Base-by-base conservation (phyloP, 2,329 filamentous ascomycete species). In the Calycina herbarum region DNA sequence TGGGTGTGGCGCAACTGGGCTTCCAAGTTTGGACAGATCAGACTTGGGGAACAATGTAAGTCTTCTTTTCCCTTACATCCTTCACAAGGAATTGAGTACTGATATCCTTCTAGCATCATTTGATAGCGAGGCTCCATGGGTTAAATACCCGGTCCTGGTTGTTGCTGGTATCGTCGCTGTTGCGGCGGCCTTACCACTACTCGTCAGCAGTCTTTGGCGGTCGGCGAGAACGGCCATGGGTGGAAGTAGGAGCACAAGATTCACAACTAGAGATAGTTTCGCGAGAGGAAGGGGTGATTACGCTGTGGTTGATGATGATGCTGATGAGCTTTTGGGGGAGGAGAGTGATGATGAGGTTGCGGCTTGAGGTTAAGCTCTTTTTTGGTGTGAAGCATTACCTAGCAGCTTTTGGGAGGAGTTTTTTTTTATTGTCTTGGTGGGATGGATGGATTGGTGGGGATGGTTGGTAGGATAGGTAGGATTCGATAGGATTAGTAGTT, bases 271-370 rank as follows among this genome's bases (percentile, higher is more conserved):
- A 66, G 91, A 92, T 74, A 94, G 92, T 67, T 99, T 99, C 79
- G 91, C 93, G 5, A 86, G 93, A 64, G 90, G 92, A 0, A 86
- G 92, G 64, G 89, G 91, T n/a, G 92, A 97, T 77, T 98, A 98
- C 77, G 87, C 89, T 17, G 85, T 90, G 73, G 93, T 97, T 61
- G 93, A 96, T 73, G 91, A 95, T 61, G 95, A 98, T 76, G 95
- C 98, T 77, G 94, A 94, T 59, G 94, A 98, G 81, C 81, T 99
- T 71, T 80, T 99, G 42, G 95, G 95, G 0, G 94, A 97, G 71
- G 94, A 96, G 66, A 93, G 93, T 71, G 94, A 97, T 70, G 93
- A 97, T 75, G 94, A 97, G 68, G 91, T 89, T 59, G 48, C n/a
- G n/a, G 48, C 20, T 24, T 51, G 48, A 51, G 3, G n/a, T 11